phyloP scores from a whole-genome alignment of 2,329 filamentous ascomycete species.

The Magnaporthiopsis poae region DNA sequence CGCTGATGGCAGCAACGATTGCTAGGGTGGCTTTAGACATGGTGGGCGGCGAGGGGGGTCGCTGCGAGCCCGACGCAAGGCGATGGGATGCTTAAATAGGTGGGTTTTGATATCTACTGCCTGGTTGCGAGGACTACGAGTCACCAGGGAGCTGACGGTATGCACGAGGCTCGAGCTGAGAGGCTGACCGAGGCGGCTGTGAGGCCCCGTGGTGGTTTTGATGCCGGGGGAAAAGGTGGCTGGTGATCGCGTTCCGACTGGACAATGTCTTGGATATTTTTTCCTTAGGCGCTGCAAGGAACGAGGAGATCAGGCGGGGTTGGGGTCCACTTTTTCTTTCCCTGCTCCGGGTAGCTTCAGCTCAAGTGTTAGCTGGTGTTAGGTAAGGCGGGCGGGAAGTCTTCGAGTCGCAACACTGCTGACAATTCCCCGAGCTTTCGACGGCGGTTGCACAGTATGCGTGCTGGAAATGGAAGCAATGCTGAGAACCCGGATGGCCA shows the following conservation, averaged over 20 bases:
- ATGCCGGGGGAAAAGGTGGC: neutral
- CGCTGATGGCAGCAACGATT: conserved; percentile 65
- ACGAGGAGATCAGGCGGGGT: neutral
- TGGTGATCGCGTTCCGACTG: neutral
- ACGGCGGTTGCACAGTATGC: too few species aligned
- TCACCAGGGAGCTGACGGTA: neutral
- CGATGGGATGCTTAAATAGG: neutral
- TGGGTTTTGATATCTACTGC: neutral
- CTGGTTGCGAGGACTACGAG: neutral
- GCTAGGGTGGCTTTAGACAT: conserved; percentile 60
- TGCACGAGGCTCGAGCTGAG: neutral
- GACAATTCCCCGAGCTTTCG: neutral
- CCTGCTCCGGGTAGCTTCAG: neutral
- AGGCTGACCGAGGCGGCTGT: neutral
- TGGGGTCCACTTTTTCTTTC: neutral
- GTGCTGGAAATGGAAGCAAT: neutral
- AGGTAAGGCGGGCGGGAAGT: too few species aligned
- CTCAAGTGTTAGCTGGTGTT: too few species aligned
- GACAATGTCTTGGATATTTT: neutral
- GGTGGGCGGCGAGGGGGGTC: neutral
- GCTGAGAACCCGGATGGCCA: conserved; percentile 9
- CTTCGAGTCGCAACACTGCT: neutral
- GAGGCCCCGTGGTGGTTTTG: neutral
- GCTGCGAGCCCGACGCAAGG: neutral
- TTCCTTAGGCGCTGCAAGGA: neutral